phyloP scores from a whole-genome alignment of 2,329 filamentous ascomycete genomes.

The Pseudocercospora musae region DNA sequence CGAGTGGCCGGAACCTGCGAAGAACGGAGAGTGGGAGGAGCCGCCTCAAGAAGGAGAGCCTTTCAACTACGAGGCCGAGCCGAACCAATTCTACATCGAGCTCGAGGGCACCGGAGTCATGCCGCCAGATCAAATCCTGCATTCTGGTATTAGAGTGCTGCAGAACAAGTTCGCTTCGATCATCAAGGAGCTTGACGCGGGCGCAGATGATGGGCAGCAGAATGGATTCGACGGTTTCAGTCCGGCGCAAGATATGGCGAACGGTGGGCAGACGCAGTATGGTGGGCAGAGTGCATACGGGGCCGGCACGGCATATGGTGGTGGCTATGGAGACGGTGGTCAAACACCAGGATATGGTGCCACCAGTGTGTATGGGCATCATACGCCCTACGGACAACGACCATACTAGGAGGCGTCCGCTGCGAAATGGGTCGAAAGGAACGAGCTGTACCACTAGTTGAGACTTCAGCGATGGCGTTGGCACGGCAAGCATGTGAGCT shows the following conservation, averaged over 20 bases:
- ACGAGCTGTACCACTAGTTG: background rate
- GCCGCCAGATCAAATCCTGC: slow-evolving; percentile 79
- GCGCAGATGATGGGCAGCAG: slow-evolving; percentile 49
- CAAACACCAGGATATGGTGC: slow-evolving; percentile 61
- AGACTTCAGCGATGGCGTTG: slow-evolving; percentile 3
- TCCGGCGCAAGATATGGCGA: slow-evolving; percentile 51
- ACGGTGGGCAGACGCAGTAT: slow-evolving; percentile 66
- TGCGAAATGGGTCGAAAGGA: background rate
- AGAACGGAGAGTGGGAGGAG: slow-evolving; percentile 74
- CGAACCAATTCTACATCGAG: slow-evolving; percentile 80
- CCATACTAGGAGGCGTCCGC: slow-evolving; percentile 4
- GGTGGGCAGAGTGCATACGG: slow-evolving; percentile 66
- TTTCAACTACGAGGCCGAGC: slow-evolving; percentile 87
- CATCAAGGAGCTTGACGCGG: slow-evolving; percentile 61
- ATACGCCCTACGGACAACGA: slow-evolving; percentile 27
- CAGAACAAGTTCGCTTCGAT: slow-evolving; percentile 86
- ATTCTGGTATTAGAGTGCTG: slow-evolving; percentile 81
- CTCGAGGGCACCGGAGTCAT: slow-evolving; percentile 86
- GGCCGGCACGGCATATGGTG: slow-evolving; percentile 59
- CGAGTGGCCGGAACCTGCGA: slow-evolving; percentile 34
- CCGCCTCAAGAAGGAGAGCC: slow-evolving; percentile 75
- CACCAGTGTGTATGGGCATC: slow-evolving; percentile 60
- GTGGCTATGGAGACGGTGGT: slow-evolving; percentile 33
- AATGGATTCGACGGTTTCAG: slow-evolving; percentile 57
- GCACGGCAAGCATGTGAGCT: background rate